These are phyloP conservation scores for Trichoderma hamatum DNA, from an alignment of 2,329 filamentous ascomycete genomes.

Conservation along the genomic window DNA sequence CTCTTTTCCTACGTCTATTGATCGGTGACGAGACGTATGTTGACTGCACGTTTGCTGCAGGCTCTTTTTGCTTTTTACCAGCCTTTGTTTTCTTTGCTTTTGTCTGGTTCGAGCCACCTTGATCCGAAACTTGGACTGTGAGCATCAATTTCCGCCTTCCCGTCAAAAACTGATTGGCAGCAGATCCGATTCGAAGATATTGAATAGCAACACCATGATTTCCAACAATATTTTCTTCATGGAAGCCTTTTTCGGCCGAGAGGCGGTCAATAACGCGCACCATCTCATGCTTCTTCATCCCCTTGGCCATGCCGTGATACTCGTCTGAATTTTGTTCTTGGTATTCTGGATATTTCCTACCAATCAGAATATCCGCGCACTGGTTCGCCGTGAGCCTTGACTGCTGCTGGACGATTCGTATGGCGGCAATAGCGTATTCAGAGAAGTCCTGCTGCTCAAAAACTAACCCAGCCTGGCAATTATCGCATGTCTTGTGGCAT, in stretches of 20 bases:
- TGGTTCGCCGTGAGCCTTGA: constrained; percentile 71
- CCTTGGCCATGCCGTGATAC: constrained; percentile 69
- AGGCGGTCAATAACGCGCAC: constrained; percentile 83
- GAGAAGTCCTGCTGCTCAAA: constrained; percentile 80
- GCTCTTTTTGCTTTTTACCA: constrained; percentile 41
- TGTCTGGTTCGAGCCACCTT: constrained; percentile 36
- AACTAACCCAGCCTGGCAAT: constrained; percentile 73
- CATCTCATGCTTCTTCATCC: constrained; percentile 73
- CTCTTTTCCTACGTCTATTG: constrained; percentile 39
- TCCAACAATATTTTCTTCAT: constrained; percentile 63
- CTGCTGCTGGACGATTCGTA: constrained; percentile 67
- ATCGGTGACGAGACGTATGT: constrained; percentile 59
- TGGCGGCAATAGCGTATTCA: constrained; percentile 68
- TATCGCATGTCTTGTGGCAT: constrained; percentile 82
- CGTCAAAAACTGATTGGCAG: constrained; percentile 48
- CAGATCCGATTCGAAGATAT: constrained; percentile 62
- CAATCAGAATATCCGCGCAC: constrained; percentile 82
- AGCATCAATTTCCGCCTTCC: constrained; percentile 52
- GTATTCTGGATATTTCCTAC: constrained; percentile 64
- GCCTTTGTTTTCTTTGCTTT: constrained; percentile 43
- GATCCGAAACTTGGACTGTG: constrained; percentile 45
- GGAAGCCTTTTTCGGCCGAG: constrained; percentile 71
- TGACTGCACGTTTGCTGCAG: constrained; percentile 46
- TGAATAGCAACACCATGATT: constrained; percentile 69
- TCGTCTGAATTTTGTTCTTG: constrained; percentile 57